Base-by-base conservation (phyloP, 768 basidiomycete genomes). In the Rhodotorula graminis region DNA sequence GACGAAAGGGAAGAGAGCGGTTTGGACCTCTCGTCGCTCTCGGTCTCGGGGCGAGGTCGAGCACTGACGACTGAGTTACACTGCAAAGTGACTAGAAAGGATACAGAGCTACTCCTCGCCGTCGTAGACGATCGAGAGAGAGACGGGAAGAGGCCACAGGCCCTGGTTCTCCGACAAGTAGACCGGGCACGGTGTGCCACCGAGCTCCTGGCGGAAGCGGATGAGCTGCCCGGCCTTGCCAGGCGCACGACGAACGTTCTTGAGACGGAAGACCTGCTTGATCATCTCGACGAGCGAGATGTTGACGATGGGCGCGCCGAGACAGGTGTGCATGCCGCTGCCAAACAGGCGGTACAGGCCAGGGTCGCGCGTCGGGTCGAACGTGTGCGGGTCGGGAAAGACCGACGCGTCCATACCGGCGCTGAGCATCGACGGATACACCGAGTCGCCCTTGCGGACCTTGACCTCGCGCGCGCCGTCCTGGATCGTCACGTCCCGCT, bases 231-330 rank as follows among this genome's bases (percentile, higher is more conserved):
- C 72, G 11, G 72, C 58, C 10, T 33, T 18, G 7, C 67, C 67
- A 3, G 72, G 72, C 12, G 72, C 67, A 55, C 72, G 67, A 47
- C 59, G 57, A 11, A 73, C 44, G 55, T 73, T 69, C 27, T 21
- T 15, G 53, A 69, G 72, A 3, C 27, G 16, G 64, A 65, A 65
- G 16, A 68, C 18, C 40, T 44, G 33, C 64, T 65, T 65, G 40
- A 65, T 21, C 55, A 58, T 46, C 64, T 57, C 18, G 2, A 58
- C 56, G 14, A 65, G 12, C 7, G 64, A 42, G 46, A 65, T 58
- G 40, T 65, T 55, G 64, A 57, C 29, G 44, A 65, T 58, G 46
- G 56, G 56, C n/a, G 64, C 64, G 31, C 64, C 64, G 33, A 65
- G 56, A 46, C 64, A 65, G 46, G 64, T 65, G 56, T 65, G 67